Percentiles rank a stretch among this genome's conserved stretches.
These are phyloP conservation scores for Xylariaceae sp. DNA, from an alignment of 2,329 filamentous ascomycete genomes.

Conservation along the genomic window DNA sequence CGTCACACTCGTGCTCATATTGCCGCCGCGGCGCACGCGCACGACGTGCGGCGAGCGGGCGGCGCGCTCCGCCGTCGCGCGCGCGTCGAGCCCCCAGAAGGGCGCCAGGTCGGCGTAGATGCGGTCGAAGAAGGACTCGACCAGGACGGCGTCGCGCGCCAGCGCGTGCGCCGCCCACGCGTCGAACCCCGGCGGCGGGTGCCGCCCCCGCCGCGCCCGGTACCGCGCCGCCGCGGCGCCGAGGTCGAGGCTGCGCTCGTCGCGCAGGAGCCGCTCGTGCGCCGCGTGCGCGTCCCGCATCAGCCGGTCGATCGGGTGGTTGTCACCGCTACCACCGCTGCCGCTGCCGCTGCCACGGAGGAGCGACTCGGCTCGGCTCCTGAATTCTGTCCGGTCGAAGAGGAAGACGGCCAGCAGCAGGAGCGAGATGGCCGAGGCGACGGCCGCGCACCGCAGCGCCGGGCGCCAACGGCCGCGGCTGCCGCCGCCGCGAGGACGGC, in stretches of 20 bases:
- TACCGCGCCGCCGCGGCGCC: constrained; percentile 47
- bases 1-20: constrained; percentile 32
- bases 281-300: constrained; percentile 37
- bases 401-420: constrained; percentile 16
- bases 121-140: constrained; percentile 58
- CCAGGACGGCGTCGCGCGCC: constrained; percentile 40
- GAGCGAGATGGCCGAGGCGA: constrained; percentile 16
- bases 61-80: constrained; percentile 31
- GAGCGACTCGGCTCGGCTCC: too few species aligned
- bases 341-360: constrained; percentile 13
- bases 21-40: constrained; percentile 37
- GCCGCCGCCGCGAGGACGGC: too few species aligned
- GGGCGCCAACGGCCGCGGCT: too few species aligned
- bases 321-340: too few species aligned
- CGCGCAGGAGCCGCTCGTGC: constrained; percentile 34
- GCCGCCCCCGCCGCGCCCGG: constrained; percentile 46
- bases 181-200: constrained; percentile 58
- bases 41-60: constrained; percentile 38
- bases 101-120: constrained; percentile 56
- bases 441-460: constrained; percentile 14
- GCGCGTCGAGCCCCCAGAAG: constrained; percentile 48
- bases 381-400: constrained; percentile 14
- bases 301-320: constrained; percentile 44
- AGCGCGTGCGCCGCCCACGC: constrained; percentile 50
- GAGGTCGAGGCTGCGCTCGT: constrained; percentile 41